Evolutionary conservation across 257 asterid species (phyloP), one percentile per base, ranked within the genome.

Genomic region (Penstemon barbatus): DNA sequence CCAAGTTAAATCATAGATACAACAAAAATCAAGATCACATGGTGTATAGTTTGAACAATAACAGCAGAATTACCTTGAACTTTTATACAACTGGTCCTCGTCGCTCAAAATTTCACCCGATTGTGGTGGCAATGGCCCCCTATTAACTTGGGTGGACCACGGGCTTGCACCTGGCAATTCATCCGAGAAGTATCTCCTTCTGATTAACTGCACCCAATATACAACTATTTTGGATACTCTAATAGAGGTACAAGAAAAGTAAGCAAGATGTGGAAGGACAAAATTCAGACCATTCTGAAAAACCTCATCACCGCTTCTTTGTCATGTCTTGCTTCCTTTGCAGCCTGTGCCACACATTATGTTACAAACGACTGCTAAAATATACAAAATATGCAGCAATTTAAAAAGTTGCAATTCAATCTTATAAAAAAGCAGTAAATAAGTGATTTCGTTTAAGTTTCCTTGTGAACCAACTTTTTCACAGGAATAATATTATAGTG

Each of bases 181-280:
- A 81, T 94, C 97, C 37, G 97, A 89, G 84, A 91, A 94, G 84
- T 94, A 94, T 79, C 99, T 89, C 81, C 99, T 82, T 84, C 96
- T 86, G 72, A 94, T 89, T 81, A 94, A 84, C 99, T 94, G 82
- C 78, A 77, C 41, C 66, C 10, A 67, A 62, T 49, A 60, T n/a
- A 71, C n/a, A 5, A 39, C 68, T 64, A 12, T 51, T 65, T 76
- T 71, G 82, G 71, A 68, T 60, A 25, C 33, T 25, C 33, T 25
- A 43, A 71, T 72, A 43, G 49, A 50, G 39, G 55, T 36, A 46
- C 46, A 59, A 57, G 7, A 41, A 65, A 50, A 53, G 1, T 62
- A 68, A 7, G 42, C 37, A 42, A 44, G 52, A 69, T 51, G 36
- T 5, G 62, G 60, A 33, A 52, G 77, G 54, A 58, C 55, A 78